These are phyloP conservation scores for Candolleomyces aberdarensis DNA, from an alignment of 768 basidiomycete genomes.

Conservation along the genomic window DNA sequence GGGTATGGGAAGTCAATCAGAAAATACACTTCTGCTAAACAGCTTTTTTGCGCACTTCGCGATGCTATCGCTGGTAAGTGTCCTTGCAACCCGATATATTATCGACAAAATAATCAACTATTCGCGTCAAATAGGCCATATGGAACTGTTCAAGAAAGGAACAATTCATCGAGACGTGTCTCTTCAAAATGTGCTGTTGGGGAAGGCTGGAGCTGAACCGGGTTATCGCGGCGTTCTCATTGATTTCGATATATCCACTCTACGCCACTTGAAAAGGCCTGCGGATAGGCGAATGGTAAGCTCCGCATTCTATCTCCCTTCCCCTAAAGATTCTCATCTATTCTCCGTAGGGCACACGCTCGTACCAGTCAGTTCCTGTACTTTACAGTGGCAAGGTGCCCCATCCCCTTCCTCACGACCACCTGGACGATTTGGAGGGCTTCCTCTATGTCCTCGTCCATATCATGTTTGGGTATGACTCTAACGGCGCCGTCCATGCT, in stretches of 20 bases:
- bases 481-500: too few species aligned
- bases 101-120: too few species aligned
- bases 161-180: constrained; percentile 1
- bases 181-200: neutral
- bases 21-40: constrained; percentile 3
- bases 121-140: too few species aligned
- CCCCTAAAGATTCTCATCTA: neutral
- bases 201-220: neutral
- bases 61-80: neutral
- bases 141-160: too few species aligned
- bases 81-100: neutral
- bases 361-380: neutral
- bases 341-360: neutral
- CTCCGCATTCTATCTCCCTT: neutral
- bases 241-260: neutral
- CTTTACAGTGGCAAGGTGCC: neutral
- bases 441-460: neutral
- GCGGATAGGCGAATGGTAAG: neutral
- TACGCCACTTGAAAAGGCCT: too few species aligned
- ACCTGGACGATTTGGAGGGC: neutral
- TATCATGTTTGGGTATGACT: neutral
- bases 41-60: neutral
- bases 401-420: neutral
- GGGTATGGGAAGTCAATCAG: constrained; percentile 13
- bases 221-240: neutral